A percentile compares a stretch with the other conserved stretches of the same genome.
These are phyloP conservation scores for Penicillium goetzii DNA, from an alignment of 495 filamentous ascomycete species.

Conservation along the genomic window DNA sequence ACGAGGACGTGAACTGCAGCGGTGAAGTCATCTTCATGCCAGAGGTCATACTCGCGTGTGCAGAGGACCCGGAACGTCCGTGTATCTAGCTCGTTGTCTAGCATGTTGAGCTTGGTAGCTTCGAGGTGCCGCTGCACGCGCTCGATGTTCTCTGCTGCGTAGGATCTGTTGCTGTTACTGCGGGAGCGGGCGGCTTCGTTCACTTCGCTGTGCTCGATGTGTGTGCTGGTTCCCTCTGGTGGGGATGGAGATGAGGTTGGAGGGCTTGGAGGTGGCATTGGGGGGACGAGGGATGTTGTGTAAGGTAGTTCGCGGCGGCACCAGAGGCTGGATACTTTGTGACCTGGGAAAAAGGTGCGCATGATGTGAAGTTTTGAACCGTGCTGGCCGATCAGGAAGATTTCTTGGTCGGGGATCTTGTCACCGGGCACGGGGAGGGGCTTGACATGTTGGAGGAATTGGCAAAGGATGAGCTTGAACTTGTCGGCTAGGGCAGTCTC, in stretches of 20 bases:
- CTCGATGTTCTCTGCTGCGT: conserved; percentile 25
- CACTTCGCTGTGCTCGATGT: neutral
- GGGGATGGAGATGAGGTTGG: conserved; percentile 8
- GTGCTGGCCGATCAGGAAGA: conserved; percentile 37
- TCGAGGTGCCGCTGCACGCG: conserved; percentile 28
- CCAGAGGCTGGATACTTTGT: conserved; percentile 35
- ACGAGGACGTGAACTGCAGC: conserved; percentile 24
- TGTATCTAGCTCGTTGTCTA: conserved; percentile 21
- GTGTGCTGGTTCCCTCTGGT: neutral
- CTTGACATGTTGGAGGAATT: conserved; percentile 31
- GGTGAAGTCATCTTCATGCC: conserved; percentile 28
- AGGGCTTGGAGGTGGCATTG: neutral
- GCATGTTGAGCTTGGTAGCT: conserved; percentile 20
- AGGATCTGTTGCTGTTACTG: conserved; percentile 24
- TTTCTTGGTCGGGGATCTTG: conserved; percentile 39
- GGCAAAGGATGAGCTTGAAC: conserved; percentile 37
- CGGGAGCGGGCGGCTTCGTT: neutral
- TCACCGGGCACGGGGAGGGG: conserved; percentile 27
- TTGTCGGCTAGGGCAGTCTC: conserved; percentile 23
- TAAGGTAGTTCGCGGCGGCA: conserved; percentile 22
- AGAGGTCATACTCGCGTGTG: conserved; percentile 38
- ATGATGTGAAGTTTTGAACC: conserved; percentile 39
- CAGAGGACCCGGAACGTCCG: conserved; percentile 31
- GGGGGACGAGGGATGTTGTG: neutral
- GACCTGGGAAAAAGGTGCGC: conserved; percentile 35